phyloP scores from a whole-genome alignment of 2,329 filamentous ascomycete species.

The Fusarium cyanostomum region DNA sequence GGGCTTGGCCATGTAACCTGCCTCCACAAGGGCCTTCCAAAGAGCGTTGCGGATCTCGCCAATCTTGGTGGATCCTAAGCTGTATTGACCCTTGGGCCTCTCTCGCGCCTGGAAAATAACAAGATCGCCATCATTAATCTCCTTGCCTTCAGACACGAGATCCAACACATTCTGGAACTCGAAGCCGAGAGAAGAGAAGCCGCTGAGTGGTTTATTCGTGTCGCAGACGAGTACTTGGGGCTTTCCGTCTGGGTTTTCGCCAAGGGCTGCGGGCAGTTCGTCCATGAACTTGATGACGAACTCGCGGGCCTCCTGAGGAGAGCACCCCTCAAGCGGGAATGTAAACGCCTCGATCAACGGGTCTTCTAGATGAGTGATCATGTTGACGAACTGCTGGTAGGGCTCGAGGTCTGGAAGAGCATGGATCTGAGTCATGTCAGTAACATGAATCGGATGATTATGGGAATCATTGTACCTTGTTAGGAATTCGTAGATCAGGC shows the following conservation, averaged over 20 bases:
- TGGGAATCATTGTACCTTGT: slow-evolving; percentile 58
- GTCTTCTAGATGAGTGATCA: slow-evolving; percentile 74
- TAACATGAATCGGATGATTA: fast-evolving
- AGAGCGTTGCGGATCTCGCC: slow-evolving; percentile 78
- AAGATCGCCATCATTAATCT: slow-evolving; percentile 72
- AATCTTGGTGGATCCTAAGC: slow-evolving; percentile 71
- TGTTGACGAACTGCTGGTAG: slow-evolving; percentile 73
- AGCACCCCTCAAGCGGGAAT: slow-evolving; percentile 65
- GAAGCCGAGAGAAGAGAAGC: slow-evolving; percentile 77
- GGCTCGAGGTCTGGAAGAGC: slow-evolving; percentile 66
- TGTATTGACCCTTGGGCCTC: slow-evolving; percentile 65
- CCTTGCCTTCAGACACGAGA: slow-evolving; percentile 51
- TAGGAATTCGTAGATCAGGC: slow-evolving; percentile 82
- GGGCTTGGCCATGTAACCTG: slow-evolving; percentile 61
- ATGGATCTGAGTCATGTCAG: slow-evolving; percentile 61
- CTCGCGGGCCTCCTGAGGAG: slow-evolving; percentile 62
- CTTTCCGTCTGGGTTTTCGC: slow-evolving; percentile 76
- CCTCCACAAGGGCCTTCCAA: slow-evolving; percentile 73
- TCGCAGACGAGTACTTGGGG: slow-evolving; percentile 84
- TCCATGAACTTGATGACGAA: slow-evolving; percentile 80
- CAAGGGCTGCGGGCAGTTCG: slow-evolving; percentile 65
- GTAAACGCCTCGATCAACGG: slow-evolving; percentile 81
- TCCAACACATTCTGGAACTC: slow-evolving; percentile 68
- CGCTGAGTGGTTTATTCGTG: slow-evolving; percentile 75
- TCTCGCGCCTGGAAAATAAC: slow-evolving; percentile 83